Evolutionary conservation across 1,284 basidiomycete genomes (phyloP), one percentile per base, ranked within the genome.

Genomic region (Trichosporon sp.): DNA sequence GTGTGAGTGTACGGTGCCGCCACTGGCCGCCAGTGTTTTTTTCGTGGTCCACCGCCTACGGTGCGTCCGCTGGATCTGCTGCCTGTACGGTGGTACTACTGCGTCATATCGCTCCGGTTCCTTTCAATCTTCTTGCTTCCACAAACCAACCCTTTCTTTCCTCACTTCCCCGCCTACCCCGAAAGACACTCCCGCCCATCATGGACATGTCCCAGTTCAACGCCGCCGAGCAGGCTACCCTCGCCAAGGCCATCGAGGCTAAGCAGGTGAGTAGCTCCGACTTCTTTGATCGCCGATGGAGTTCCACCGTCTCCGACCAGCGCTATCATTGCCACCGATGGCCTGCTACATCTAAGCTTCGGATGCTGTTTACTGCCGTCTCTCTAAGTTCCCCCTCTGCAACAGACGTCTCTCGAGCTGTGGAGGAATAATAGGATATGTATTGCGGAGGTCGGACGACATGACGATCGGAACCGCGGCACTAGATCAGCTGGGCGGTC

Each of bases 161-260:
- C 12, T n/a, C 31, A 14, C 59, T 2, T n/a, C 32, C 59, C 4
- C 19, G 26, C 26, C 26, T 26, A 5, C 16, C 7, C 32, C 2
- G 31, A 35, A 16, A 16, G 6, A 32, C n/a, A 35, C 16, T 40
- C 12, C 11, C 26, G 54, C 54, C 71, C 76, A 66, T 31, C 70
- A 95, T 94, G 93, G 93, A 95, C 84, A 92, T 94, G 81, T 93
- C 92, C 76, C 87, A 89, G 77, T 90, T 95, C 85, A 94, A 90
- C 84, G 82, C 89, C 61, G 89, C 92, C 78, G 93, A 95, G 84
- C 93, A 94, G 88, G 92, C 92, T 31, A 92, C 94, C 83, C 92
- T 96, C 91, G 90, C 89, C 72, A 92, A 82, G 74, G 74, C 95
- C 80, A 94, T 97, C 74, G 94, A 96, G 86, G 93, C 92, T 87